These are phyloP conservation scores for Antonospora locustae DNA, from an alignment of 371 early-diverging fungal genomes.

Conservation along the genomic window DNA sequence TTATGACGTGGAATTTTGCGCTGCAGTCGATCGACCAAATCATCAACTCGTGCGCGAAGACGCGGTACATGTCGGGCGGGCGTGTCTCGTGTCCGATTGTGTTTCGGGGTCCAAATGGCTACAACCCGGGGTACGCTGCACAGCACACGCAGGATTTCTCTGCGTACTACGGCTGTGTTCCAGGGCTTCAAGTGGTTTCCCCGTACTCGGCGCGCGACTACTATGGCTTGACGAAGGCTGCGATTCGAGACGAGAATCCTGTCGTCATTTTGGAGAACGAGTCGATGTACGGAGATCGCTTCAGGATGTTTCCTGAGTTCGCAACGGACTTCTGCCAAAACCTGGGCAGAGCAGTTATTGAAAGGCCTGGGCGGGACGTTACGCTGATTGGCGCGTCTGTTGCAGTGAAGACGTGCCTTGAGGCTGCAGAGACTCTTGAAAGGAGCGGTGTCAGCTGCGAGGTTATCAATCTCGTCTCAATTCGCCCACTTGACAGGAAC, in stretches of 20 bases:
- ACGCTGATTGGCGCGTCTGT: conserved; percentile 85
- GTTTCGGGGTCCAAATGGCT: conserved; percentile 97
- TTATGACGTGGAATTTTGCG: conserved; percentile 99
- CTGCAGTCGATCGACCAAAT: conserved; percentile 99
- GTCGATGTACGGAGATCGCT: conserved; percentile 78
- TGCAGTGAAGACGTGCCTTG: conserved; percentile 68
- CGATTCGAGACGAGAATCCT: conserved; percentile 93
- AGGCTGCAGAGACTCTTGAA: conserved; percentile 74
- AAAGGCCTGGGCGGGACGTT: conserved; percentile 62
- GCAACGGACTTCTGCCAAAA: conserved; percentile 54
- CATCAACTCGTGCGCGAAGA: conserved; percentile 95
- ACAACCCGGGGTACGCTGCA: conserved; percentile 88
- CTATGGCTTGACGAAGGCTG: conserved; percentile 82
- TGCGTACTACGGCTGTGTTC: conserved; percentile 88
- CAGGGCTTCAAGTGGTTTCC: conserved; percentile 90
- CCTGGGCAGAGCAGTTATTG: conserved; percentile 40
- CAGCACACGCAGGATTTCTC: conserved; percentile 98
- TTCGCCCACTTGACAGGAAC: conserved; percentile 82
- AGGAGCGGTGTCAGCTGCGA: conserved; percentile 65
- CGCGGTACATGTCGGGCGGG: conserved; percentile 92
- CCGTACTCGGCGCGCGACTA: conserved; percentile 92
- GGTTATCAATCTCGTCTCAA: conserved; percentile 89
- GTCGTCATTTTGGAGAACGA: conserved; percentile 93
- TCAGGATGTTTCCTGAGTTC: conserved; percentile 70
- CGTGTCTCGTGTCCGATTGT: conserved; percentile 75